These are phyloP conservation scores for Cucurbita argyrosperma DNA, from an alignment of 306 rosid species.

Conservation along the genomic window DNA sequence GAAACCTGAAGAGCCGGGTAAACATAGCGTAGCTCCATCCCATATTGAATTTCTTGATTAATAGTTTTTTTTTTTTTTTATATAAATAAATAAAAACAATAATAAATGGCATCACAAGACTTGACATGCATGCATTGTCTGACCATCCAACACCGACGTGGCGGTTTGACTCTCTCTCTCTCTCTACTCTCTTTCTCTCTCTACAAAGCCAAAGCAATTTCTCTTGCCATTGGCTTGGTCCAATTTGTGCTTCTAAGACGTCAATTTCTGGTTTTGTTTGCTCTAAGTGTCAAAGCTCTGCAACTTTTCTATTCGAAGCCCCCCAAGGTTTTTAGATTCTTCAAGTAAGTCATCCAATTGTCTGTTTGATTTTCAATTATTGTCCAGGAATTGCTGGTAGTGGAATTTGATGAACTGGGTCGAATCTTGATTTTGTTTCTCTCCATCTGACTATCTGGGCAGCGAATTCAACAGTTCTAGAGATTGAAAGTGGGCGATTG, in stretches of 20 bases:
- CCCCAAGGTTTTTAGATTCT: neutral
- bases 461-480: constrained; percentile 3
- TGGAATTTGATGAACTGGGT: constrained; percentile 22
- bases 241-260: constrained; percentile 15
- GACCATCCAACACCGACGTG: constrained; percentile 17
- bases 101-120: constrained; percentile 34
- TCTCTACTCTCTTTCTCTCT: constrained; percentile 8
- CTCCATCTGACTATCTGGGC: constrained; percentile 12
- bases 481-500: neutral
- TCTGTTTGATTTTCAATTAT: neutral
- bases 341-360: constrained; percentile 17
- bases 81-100: neutral
- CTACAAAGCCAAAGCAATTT: constrained; percentile 8
- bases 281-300: neutral
- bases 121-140: constrained; percentile 23
- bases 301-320: constrained; percentile 1
- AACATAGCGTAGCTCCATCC: neutral
- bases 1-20: neutral
- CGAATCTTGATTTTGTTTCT: constrained; percentile 29
- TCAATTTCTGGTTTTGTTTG: neutral
- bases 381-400: constrained; percentile 8
- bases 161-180: constrained; percentile 40
- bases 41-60: neutral
- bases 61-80: too few species aligned
- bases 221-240: constrained; percentile 14